Conservation (phyloP, 2,329 filamentous ascomycete species). For the Aspergillus brasiliensis region DNA sequence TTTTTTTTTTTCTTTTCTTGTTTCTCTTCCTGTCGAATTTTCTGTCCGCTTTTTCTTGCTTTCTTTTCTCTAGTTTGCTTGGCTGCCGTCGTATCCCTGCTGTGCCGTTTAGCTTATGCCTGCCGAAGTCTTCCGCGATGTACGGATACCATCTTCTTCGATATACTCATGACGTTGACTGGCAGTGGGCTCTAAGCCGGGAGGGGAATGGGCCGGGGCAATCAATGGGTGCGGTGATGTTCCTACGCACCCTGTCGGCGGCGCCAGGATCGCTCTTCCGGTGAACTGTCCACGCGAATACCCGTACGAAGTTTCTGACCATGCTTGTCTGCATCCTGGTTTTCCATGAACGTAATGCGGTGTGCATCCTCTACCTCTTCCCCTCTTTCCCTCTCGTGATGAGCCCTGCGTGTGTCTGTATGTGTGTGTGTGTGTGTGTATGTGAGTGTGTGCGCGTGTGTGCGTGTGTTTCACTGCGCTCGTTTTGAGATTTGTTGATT, state of each 20-base stretch:
- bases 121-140: neutral
- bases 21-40: neutral
- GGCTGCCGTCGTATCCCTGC: neutral
- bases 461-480: slow-evolving; percentile 1
- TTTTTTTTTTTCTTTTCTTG: slow-evolving; percentile 14
- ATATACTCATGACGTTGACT: slow-evolving; percentile 3
- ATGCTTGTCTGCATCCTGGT: neutral
- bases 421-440: neutral
- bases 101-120: neutral
- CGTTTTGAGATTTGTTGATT: slow-evolving; percentile 1
- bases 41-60: slow-evolving; percentile 11
- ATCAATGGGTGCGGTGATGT: neutral
- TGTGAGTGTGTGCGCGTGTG: neutral
- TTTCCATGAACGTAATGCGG: neutral
- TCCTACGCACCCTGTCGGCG: neutral
- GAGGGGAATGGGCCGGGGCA: neutral
- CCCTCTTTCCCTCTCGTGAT: neutral
- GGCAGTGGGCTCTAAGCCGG: neutral
- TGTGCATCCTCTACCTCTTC: neutral
- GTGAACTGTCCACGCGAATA: neutral
- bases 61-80: neutral
- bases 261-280: neutral
- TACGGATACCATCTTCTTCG: neutral
- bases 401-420: neutral
- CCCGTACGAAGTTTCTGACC: neutral